Conservation (phyloP, 495 filamentous ascomycete genomes). For the Parathielavia hyrcaniae region DNA sequence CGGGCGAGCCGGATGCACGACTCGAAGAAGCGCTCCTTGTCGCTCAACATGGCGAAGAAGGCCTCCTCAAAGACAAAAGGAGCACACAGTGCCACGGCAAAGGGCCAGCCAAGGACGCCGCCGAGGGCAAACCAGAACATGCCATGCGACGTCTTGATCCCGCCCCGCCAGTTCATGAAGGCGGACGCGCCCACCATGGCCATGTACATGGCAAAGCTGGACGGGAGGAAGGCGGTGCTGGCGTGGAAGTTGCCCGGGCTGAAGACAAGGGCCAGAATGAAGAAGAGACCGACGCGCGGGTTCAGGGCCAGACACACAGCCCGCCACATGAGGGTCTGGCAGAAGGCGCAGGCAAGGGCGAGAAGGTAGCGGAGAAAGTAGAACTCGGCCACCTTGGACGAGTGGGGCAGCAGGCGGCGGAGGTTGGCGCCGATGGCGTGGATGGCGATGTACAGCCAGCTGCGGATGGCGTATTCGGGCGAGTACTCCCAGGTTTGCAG, state of each 20-base stretch:
- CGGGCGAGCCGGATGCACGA: constrained; percentile 54
- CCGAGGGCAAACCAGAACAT: constrained; percentile 93
- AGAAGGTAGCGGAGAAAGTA: constrained; percentile 74
- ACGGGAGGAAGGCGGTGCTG: constrained; percentile 79
- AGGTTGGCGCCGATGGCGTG: constrained; percentile 68
- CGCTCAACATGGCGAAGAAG: constrained; percentile 53
- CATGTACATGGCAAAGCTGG: constrained; percentile 95
- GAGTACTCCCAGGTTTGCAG: constrained; percentile 99
- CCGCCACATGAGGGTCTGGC: constrained; percentile 73
- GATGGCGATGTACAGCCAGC: constrained; percentile 87
- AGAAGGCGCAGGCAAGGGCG: constrained; percentile 67
- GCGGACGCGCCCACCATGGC: constrained; percentile 78
- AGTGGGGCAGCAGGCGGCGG: constrained; percentile 54
- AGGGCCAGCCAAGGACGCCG: constrained; percentile 90
- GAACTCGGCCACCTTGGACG: constrained; percentile 65
- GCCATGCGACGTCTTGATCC: constrained; percentile 68
- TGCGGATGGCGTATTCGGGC: constrained; percentile 88
- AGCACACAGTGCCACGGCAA: constrained; percentile 73
- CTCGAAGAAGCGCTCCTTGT: constrained; percentile 51
- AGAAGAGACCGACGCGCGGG: constrained; percentile 74
- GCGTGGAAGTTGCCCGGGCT: constrained; percentile 93
- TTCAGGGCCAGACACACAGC: constrained; percentile 67
- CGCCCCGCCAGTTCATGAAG: constrained; percentile 79
- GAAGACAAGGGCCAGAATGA: constrained; percentile 64
- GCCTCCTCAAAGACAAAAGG: constrained; percentile 77